Percentiles rank a stretch among this genome's conserved stretches.
These are phyloP conservation scores for Crithidia expoeki DNA, from an alignment of 208 protist species.

Conservation along the genomic window DNA sequence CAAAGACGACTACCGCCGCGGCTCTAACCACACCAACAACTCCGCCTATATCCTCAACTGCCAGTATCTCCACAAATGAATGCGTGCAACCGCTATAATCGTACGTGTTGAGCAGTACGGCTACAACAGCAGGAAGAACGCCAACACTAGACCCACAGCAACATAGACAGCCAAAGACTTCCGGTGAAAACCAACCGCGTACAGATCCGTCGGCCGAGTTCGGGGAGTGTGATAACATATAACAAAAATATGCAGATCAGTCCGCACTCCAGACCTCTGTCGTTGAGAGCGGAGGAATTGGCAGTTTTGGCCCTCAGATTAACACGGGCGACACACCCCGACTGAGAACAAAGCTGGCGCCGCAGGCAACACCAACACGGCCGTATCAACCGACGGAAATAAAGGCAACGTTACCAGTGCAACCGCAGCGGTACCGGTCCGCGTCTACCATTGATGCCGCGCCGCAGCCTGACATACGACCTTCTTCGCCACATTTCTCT, in stretches of 20 bases:
- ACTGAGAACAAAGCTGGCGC: not conserved
- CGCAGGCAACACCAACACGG: not conserved
- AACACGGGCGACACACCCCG: not conserved
- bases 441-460: not conserved
- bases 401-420: not conserved
- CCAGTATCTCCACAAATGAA: too few relatives aligned
- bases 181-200: not conserved
- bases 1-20: not conserved
- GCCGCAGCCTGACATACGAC: constrained; percentile 5
- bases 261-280: too few relatives aligned
- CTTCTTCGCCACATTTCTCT: constrained; percentile 4
- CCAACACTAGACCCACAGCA: not conserved
- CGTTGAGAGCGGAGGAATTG: too few relatives aligned
- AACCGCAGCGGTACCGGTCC: not conserved
- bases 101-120: not conserved
- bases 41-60: too few relatives aligned
- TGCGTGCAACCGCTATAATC: not conserved
- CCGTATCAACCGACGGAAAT: not conserved
- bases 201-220: too few relatives aligned
- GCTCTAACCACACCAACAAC: too few relatives aligned
- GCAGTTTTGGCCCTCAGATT: too few relatives aligned
- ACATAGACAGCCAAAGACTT: not conserved
- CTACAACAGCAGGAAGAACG: not conserved
- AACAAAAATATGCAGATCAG: too few relatives aligned
- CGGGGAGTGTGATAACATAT: too few relatives aligned